Evolutionary conservation across 352 stramenopile species (phyloP).

Genomic region (Pseudoperonospora humuli): DNA sequence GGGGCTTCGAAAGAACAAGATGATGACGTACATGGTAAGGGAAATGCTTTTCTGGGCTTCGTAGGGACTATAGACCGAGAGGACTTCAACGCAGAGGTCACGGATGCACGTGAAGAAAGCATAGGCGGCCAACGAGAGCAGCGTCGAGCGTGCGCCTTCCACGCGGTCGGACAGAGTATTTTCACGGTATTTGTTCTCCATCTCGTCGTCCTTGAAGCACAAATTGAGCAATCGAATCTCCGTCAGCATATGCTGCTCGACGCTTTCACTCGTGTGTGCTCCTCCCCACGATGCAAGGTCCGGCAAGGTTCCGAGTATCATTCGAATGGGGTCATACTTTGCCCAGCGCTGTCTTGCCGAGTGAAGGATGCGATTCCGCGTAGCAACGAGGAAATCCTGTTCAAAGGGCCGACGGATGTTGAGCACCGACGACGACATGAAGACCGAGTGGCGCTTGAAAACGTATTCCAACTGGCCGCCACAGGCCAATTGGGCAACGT

Average conservation of each 20-base stretch:
- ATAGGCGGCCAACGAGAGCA: constrained; percentile 51
- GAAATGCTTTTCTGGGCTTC: constrained; percentile 9
- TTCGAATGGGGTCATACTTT: constrained; percentile 45
- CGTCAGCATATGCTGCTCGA: constrained; percentile 57
- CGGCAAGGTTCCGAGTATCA: constrained; percentile 46
- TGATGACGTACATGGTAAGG: constrained; percentile 29
- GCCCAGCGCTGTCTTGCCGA: constrained; percentile 46
- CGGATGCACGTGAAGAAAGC: constrained; percentile 58
- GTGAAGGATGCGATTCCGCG: constrained; percentile 41
- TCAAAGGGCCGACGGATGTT: constrained; percentile 40
- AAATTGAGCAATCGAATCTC: constrained; percentile 57
- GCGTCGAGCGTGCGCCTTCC: constrained; percentile 49
- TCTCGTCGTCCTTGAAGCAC: constrained; percentile 57
- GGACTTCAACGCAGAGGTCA: constrained; percentile 45
- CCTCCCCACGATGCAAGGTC: constrained; percentile 29
- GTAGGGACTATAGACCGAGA: constrained; percentile 25
- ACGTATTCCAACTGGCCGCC: constrained; percentile 58
- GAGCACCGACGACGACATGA: constrained; percentile 33
- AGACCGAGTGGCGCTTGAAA: constrained; percentile 51
- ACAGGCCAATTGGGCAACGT: constrained; percentile 48
- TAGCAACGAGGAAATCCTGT: constrained; percentile 42
- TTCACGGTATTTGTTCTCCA: constrained; percentile 72
- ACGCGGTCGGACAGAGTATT: constrained; percentile 51
- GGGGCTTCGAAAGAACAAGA: constrained; percentile 23
- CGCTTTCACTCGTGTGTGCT: constrained; percentile 27